Conservation (phyloP, 257 asterid species). For the Knoxia roxburghii region DNA sequence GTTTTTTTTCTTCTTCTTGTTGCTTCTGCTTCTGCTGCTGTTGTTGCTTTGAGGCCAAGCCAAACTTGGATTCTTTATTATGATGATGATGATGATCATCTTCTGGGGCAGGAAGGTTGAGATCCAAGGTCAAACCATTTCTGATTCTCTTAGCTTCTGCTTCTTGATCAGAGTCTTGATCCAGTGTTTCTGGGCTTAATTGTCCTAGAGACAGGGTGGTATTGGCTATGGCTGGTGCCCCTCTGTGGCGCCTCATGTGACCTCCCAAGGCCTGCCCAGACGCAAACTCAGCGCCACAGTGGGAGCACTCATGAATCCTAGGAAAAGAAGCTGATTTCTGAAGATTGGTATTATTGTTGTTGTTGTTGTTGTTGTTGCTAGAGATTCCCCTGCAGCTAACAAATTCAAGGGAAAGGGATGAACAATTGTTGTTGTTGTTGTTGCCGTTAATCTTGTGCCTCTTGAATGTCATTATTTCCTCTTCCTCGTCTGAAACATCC, state of each 20-base stretch:
- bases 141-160: conserved; percentile 18
- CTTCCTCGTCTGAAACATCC: conserved; percentile 28
- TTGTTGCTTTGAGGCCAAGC: conserved; percentile 23
- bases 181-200: conserved; percentile 21
- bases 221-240: conserved; percentile 27
- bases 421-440: background rate
- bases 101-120: conserved; percentile 65
- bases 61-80: conserved; percentile 16
- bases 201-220: conserved; percentile 30
- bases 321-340: conserved; percentile 20
- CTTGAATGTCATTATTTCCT: conserved; percentile 14
- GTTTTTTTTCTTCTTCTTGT: conserved; percentile 12
- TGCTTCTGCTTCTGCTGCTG: conserved; percentile 18
- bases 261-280: conserved; percentile 49
- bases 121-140: conserved; percentile 51
- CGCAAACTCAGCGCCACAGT: conserved; percentile 39
- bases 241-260: conserved; percentile 44
- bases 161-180: conserved; percentile 25
- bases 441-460: background rate
- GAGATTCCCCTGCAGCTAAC: conserved; percentile 13
- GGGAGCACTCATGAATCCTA: conserved; percentile 30
- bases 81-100: conserved; percentile 44
- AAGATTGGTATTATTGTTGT: background rate
- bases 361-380: background rate
- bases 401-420: conserved; percentile 27